Percentiles rank a stretch among this genome's conserved stretches.
These are phyloP conservation scores for Linum lewisii DNA, from an alignment of 345 rosid species.

Conservation along the genomic window DNA sequence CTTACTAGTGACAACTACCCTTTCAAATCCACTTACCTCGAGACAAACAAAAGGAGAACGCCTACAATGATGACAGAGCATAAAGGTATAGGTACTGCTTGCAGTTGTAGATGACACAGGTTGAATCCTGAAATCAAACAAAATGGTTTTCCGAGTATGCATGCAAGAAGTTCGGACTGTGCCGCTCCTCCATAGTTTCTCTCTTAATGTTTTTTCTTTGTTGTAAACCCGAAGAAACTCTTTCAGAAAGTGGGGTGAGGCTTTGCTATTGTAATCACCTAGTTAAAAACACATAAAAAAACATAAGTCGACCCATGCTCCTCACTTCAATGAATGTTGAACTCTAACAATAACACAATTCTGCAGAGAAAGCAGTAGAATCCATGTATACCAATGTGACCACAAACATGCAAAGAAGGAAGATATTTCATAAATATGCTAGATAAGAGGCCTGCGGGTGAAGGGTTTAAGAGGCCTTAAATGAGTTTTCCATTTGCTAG, in stretches of 20 bases:
- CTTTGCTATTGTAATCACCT: slow-evolving; percentile 42
- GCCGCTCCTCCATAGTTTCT: slow-evolving; percentile 77
- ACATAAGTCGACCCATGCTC: slow-evolving; percentile 3
- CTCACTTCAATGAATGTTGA: neutral
- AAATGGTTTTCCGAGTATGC: slow-evolving; percentile 40
- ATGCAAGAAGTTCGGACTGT: slow-evolving; percentile 65
- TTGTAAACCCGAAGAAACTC: slow-evolving; percentile 59
- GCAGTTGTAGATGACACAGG: slow-evolving; percentile 86
- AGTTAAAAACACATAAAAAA: slow-evolving; percentile 18
- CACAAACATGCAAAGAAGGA: neutral
- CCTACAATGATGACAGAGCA: slow-evolving; percentile 65
- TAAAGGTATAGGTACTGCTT: slow-evolving; percentile 83
- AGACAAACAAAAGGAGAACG: slow-evolving; percentile 77
- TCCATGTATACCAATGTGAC: neutral
- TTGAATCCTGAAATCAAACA: slow-evolving; percentile 53
- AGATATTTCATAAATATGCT: neutral
- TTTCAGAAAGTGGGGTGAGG: slow-evolving; percentile 54
- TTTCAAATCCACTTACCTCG: slow-evolving; percentile 49
- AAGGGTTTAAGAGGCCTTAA: neutral
- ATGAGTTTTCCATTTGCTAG: neutral
- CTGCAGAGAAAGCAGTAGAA: neutral
- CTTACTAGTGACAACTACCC: too few relatives aligned
- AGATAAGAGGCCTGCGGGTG: neutral
- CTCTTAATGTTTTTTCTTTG: slow-evolving; percentile 71
- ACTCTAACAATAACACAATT: neutral